Evolutionary conservation across 2,329 filamentous ascomycete genomes (phyloP), one percentile per base, ranked within the genome.

Genomic region (Penicillium sp.): DNA sequence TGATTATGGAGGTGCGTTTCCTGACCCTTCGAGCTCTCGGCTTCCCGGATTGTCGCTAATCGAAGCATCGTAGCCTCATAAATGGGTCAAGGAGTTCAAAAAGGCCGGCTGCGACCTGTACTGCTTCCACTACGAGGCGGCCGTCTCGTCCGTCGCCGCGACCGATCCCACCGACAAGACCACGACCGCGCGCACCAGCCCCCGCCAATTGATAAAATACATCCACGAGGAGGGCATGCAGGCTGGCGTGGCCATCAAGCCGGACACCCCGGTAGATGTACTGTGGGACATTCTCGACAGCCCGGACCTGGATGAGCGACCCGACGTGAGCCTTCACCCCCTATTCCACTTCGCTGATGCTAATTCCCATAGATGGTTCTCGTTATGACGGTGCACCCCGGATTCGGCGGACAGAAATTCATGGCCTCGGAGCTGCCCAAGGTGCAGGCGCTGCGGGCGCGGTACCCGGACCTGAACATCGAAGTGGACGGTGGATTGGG

Each of bases 91-190:
- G 65, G 88, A 95, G 52, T 97, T 98, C 76, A 83, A 93, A 69
- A 84, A 86, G 43, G 93, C 89, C 50, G 93, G 93, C 44, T 96
- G 90, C 72, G 89, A 98, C 70, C 79, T 98, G n/a, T 98, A 98
- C 77, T 97, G 93, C 77, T 98, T 98, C 77, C 93, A 98, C 77
- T 97, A 97, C 72, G 93, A 98, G 74, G 93, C 93, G 22, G 93
- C 93, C 54, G 80, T 93, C 40, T 72, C 75, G 57, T 95, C 88
- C 41, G 87, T 86, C 35, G 89, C 87, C 28, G 89, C 90, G 61
- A 88, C 90, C 64, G 82, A 78, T 44, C 90, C 91, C 39, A 82
- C 86, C 59, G 79, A 77, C 46, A 78, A 74, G 44, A 82, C 81
- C 11, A 85, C 86, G 1, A 73, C 66, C 45, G 69, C 75, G 50